Conservation (phyloP, 106 monocot species). For the Apostasia shenzhenica region DNA sequence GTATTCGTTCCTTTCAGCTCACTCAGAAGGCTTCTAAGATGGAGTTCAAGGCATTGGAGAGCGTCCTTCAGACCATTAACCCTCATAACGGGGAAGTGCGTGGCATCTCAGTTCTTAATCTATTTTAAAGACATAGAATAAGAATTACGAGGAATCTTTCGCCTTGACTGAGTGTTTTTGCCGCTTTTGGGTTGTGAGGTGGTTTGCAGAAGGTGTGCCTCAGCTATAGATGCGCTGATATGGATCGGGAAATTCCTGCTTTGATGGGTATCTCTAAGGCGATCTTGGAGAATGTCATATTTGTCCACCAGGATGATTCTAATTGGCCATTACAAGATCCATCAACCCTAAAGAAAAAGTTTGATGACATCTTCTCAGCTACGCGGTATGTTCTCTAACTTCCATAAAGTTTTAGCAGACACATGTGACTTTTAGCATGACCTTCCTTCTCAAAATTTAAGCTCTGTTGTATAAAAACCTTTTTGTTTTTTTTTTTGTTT, state of each 20-base stretch:
- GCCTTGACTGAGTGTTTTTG: not conserved
- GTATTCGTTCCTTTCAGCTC: constrained; percentile 94
- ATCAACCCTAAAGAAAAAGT: constrained; percentile 96
- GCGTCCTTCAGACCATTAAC: constrained; percentile 98
- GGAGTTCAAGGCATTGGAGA: constrained; percentile 99
- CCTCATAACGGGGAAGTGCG: constrained; percentile 86
- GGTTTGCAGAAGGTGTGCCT: constrained; percentile 86
- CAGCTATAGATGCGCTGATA: constrained; percentile 97
- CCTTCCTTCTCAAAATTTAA: no score
- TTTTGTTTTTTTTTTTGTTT: no score
- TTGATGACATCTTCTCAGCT: constrained; percentile 98
- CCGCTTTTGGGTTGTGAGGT: constrained; percentile 2
- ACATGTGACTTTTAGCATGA: no score
- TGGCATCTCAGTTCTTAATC: not conserved
- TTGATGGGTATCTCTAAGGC: constrained; percentile 99
- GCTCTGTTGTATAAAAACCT: no score
- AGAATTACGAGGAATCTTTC: not conserved
- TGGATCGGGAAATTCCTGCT: constrained; percentile 96
- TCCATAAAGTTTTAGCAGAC: no score
- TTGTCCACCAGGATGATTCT: constrained; percentile 99
- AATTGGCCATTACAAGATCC: constrained; percentile 99
- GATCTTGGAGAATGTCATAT: constrained; percentile 93
- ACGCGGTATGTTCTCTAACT: constrained; percentile 44
- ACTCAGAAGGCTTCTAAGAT: constrained; percentile 98
- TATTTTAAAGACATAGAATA: not conserved